Evolutionary conservation across 352 stramenopile genomes (phyloP), one percentile per base, ranked within the genome.

Genomic region (Elongisporangium prolatum): DNA sequence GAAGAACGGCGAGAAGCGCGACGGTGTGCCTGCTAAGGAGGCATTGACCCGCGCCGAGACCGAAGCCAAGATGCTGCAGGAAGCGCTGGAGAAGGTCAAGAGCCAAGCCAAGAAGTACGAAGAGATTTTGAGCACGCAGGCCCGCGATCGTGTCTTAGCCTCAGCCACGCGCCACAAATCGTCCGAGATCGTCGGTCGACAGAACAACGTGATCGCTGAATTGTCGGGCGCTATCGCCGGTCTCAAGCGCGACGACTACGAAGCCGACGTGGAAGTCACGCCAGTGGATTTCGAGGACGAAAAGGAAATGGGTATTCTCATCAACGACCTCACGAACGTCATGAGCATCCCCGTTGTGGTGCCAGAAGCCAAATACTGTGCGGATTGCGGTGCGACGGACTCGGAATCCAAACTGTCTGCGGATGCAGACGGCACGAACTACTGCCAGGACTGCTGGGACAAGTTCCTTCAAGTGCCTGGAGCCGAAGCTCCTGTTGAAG

Each of bases 381-480:
- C 82, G 48, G 83, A 93, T 17, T 95, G 85, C 58, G 78, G 82
- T 22, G 70, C 82, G 1, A 88, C 80, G 1, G 85, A 95, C 65
- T 82, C 86, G 22, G 78, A 91, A 50, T 86, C 75, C 0, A 83
- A 84, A 68, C 70, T 93, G 11, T 80, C 91, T 48, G 74, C 90
- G 50, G 86, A 95, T 61, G 82, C 88, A 34, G 84, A 95, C 50
- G 84, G 83, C 0, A 75, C 93, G 52, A 91, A 87, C 63, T 95
- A 95, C 64, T 95, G 86, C 72, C 90, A 89, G 57, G 86, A 91
- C 61, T 95, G 86, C 53, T 95, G 84, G 84, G 84, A 92, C 47
- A 89, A 93, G 51, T 95, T 91, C 55, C 70, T 91, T 28, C 86
- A 74, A 48, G 38, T 71, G 18, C 72, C 74, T 59, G 78, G 75